Evolutionary conservation across 1,284 basidiomycete species (phyloP), one percentile per base, ranked within the genome.

Genomic region (Kalmanozyma brasiliensis): DNA sequence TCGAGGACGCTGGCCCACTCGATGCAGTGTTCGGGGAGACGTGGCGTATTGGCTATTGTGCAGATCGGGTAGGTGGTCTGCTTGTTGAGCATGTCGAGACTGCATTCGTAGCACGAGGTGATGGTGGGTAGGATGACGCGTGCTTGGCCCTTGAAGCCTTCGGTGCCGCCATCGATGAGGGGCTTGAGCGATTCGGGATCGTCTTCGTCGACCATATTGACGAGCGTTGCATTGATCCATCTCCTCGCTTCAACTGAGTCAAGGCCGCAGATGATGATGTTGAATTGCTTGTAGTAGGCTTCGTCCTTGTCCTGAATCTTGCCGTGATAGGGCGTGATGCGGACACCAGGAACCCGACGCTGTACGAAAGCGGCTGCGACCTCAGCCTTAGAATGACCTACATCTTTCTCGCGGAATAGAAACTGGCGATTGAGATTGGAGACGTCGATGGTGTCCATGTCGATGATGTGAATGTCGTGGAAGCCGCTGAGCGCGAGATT

Each of bases 361-460:
- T 89, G 83, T 91, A 98, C 74, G 49, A 80, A 81, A 20, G 94
- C 91, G 23, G 96, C 95, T 0, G 96, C 96, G 4, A 92, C 90
- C 33, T 87, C 90, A 1, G 96, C 95, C 83, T 99, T 99, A 3
- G 94, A 89, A 73, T 92, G 87, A 10, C 96, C 96, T 2, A 99
- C 93, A 80, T 99, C 96, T 77, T 89, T 90, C 33, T 85, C 89
- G 71, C 93, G 87, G 85, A 99, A 99, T 40, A 99, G 85, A 83
- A 98, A 99, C 83, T 99, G 96, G 41, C 96, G 88, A 84, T 99
- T 99, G 73, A 99, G 86, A 81, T 99, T 99, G 78, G 93, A 96
- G 77, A 98, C 92, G 83, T 99, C 96, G 82, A 98, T 99, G 5
- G 95, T 98, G 85, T 99, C 96, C 95, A 99, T 98, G 85, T 99